Base-by-base conservation (phyloP, 192 early-diverging fungal species). In the Umbelopsis isabellina region DNA sequence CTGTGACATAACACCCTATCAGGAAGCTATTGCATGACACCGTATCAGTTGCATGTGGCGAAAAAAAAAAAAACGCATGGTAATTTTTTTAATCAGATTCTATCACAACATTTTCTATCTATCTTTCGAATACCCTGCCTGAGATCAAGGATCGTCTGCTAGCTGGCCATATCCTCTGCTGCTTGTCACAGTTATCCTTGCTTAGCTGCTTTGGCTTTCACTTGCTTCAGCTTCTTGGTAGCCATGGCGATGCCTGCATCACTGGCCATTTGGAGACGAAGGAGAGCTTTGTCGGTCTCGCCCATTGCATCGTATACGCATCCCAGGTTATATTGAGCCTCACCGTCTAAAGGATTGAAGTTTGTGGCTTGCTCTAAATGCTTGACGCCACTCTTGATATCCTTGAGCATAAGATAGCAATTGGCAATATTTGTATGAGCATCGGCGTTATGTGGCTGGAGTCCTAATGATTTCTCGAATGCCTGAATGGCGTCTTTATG, bases 361-460 rank as follows among this genome's bases (percentile, higher is more conserved):
- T 79, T 77, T 2, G 84, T 61, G 1, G 92, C 92, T 21, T 82
- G 73, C 64, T 83, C 71, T 70, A 90, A 80, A 67, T 89, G 85
- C 16, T 30, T 65, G 5, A 92, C 61, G 0, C 90, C 87, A 51
- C 55, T 71, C 9, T 72, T 52, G 10, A 71, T 27, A 49, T 90
- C 82, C 44, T 80, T 81, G 21, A 89, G 69, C 76, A 82, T 74
- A 37, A 83, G 75, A 65, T 87, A 84, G 10, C 84, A 73, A 46
- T 89, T 90, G 9, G 89, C 92, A 45, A 90, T 67, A 70, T 92
- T 93, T 65, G 90, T 88, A 65, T 90, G 88, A 3, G 86, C 90
- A 72, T 93, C 92, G 0, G 85, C 75, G 15, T 82, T 76, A 35
- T 70, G 65, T 0, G 87, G 83, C n/a, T 81, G 79, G 20, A 88